Conservation (phyloP, 106 monocot genomes). For the Chionographis japonica region DNA sequence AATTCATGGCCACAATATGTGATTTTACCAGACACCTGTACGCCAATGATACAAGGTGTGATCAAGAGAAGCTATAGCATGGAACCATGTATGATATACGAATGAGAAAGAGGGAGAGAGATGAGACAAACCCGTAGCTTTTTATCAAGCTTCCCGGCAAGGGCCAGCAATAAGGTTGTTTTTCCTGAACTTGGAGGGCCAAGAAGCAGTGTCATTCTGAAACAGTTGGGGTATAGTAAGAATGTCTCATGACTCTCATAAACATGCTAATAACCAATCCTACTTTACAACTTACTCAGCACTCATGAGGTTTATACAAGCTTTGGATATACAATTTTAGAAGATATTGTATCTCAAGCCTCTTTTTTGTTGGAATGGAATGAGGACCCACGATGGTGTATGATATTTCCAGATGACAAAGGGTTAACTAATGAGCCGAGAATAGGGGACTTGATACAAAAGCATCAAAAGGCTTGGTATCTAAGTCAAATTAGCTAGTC, state of each 20-base stretch:
- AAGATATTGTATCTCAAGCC: too few relatives aligned
- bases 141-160: constrained; percentile 77
- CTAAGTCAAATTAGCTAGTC: too few relatives aligned
- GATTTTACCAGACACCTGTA: constrained; percentile 67
- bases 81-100: not conserved
- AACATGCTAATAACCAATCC: not conserved
- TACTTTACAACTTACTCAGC: too few relatives aligned
- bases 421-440: too few relatives aligned
- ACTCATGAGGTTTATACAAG: too few relatives aligned
- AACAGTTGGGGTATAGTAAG: not conserved
- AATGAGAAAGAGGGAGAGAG: not conserved
- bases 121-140: constrained; percentile 19
- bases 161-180: constrained; percentile 68
- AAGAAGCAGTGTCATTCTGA: constrained; percentile 92
- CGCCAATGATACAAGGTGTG: not conserved
- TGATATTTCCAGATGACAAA: too few relatives aligned
- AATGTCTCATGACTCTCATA: not conserved
- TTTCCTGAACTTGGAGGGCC: constrained; percentile 95
- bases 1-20: constrained; percentile 84
- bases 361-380: too few relatives aligned
- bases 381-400: too few relatives aligned
- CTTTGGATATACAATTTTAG: too few relatives aligned
- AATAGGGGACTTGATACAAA: too few relatives aligned
- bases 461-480: too few relatives aligned
- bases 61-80: too few relatives aligned